Conservation (phyloP, 2,329 filamentous ascomycete genomes). For the Sporothrix brunneoviolacea region DNA sequence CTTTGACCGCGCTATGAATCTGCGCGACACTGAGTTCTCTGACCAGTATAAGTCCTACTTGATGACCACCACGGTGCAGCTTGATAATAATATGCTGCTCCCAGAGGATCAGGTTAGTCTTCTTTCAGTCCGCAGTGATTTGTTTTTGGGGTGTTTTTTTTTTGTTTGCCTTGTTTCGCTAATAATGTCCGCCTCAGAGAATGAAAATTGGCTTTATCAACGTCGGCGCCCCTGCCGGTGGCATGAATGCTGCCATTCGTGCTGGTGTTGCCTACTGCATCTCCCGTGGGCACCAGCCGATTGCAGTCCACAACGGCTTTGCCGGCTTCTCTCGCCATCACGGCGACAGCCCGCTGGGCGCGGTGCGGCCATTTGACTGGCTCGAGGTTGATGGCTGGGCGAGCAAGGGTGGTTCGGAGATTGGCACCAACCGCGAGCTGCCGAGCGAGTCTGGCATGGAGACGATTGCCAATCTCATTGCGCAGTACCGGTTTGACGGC, state of each 20-base stretch:
- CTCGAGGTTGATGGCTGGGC: slow-evolving; percentile 93
- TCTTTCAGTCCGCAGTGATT: background rate
- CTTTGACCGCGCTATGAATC: slow-evolving; percentile 78
- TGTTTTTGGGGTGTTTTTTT: slow-evolving; percentile 22
- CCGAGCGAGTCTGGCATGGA: slow-evolving; percentile 80
- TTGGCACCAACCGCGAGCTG: slow-evolving; percentile 92
- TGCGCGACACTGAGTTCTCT: slow-evolving; percentile 87
- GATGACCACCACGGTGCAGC: slow-evolving; percentile 78
- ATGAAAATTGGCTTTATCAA: slow-evolving; percentile 96
- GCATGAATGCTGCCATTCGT: slow-evolving; percentile 95
- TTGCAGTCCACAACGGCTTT: slow-evolving; percentile 96
- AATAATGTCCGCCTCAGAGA: slow-evolving; percentile 41
- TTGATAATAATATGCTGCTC: slow-evolving; percentile 58
- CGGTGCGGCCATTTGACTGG: slow-evolving; percentile 84
- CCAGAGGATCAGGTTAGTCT: slow-evolving; percentile 60
- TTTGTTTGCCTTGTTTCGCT: background rate
- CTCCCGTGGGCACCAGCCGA: slow-evolving; percentile 81
- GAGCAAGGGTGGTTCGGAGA: slow-evolving; percentile 93
- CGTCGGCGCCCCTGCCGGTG: slow-evolving; percentile 90
- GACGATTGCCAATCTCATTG: slow-evolving; percentile 73
- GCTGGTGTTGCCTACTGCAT: slow-evolving; percentile 91
- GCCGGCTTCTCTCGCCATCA: slow-evolving; percentile 90
- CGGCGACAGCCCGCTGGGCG: slow-evolving; percentile 69
- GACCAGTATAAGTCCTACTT: slow-evolving; percentile 89
- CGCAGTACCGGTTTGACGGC: slow-evolving; percentile 81